These are phyloP conservation scores for Epichloe glyceriae DNA, from an alignment of 2,329 filamentous ascomycete species.

Conservation along the genomic window DNA sequence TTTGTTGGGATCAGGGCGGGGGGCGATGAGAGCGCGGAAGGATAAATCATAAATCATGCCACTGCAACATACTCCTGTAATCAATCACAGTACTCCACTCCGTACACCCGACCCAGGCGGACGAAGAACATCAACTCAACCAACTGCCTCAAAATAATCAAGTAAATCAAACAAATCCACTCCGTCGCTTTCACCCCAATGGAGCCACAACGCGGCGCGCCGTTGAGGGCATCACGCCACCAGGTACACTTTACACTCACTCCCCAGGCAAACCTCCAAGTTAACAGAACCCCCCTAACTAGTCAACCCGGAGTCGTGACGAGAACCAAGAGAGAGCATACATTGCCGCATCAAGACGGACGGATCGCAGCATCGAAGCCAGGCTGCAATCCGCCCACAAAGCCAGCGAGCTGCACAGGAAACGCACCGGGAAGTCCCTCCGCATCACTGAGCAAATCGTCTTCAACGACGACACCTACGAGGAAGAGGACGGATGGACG, in stretches of 20 bases:
- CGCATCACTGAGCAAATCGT: constrained; percentile 79
- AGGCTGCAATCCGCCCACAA: constrained; percentile 75
- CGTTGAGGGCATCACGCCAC: not conserved
- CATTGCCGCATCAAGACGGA: constrained; percentile 77
- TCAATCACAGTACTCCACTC: fast-evolving
- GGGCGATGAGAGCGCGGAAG: too few relatives aligned
- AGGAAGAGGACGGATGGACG: constrained; percentile 59
- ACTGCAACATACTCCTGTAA: too few relatives aligned
- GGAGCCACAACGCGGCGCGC: not conserved
- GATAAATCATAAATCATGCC: too few relatives aligned
- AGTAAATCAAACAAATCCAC: not conserved
- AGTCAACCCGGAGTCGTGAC: constrained; percentile 23
- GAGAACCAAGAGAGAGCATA: constrained; percentile 83
- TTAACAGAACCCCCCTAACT: not conserved
- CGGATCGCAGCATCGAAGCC: constrained; percentile 77
- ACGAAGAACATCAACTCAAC: too few relatives aligned
- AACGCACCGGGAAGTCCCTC: constrained; percentile 69
- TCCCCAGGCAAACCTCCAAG: too few relatives aligned
- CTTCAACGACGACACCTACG: constrained; percentile 87
- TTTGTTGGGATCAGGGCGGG: not conserved
- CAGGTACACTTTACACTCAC: not conserved
- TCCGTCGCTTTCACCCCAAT: not conserved
- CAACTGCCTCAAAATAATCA: too few relatives aligned
- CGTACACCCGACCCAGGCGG: too few relatives aligned
- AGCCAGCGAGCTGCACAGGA: constrained; percentile 85